Base-by-base conservation (phyloP, 306 rosid species). In the Leucaena leucocephala region DNA sequence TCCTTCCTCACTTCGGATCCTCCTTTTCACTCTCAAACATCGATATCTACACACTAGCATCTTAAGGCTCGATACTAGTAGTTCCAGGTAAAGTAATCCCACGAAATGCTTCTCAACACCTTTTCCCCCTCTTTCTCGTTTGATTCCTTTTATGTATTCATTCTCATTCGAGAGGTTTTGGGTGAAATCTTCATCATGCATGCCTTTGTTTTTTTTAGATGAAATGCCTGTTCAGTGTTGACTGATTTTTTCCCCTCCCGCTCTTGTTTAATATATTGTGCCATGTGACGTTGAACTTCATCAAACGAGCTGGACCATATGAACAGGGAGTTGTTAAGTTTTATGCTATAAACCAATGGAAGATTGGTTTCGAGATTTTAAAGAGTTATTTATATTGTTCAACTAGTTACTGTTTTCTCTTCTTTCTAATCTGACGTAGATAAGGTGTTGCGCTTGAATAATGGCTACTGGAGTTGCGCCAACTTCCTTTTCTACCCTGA, bases 391-490 rank as follows among this genome's bases (percentile, higher is more conserved):
- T 33, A 6, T 19, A 45, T 64, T 14, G 57, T 69, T 69, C 50
- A 9, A 12, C 9, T 45, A 45, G 22, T 70, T 70, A 69, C 21
- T 16, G 13, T 67, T 45, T 46, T 46, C 19, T 27, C 36, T 46
- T 68, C 3, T 40, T 64, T 69, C 9, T 13, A 13, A 44, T 46
- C 38, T 33, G 57, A 27, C 27, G 6, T 1, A 80, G 89, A 83
- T 40, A 7, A 54, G 64, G 71, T 73, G 61, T 71, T 49, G 74
- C 21, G 43, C 67, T 55, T 42, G 79, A 16, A 36, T 80, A 68
- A 90, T 90, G 92, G 89, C 95, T 48, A 50, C 91, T 3, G 92
- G 90, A 71, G 40, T 86, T 39, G 84, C 87, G 39, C 89, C 90
- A 35, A 83, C 91, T 79, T 81, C 89, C 2, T 75, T 90, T 71